Percentiles rank a stretch among this genome's conserved stretches.
Conservation (phyloP, 1,284 basidiomycete genomes). For the Earliella scabrosa region DNA sequence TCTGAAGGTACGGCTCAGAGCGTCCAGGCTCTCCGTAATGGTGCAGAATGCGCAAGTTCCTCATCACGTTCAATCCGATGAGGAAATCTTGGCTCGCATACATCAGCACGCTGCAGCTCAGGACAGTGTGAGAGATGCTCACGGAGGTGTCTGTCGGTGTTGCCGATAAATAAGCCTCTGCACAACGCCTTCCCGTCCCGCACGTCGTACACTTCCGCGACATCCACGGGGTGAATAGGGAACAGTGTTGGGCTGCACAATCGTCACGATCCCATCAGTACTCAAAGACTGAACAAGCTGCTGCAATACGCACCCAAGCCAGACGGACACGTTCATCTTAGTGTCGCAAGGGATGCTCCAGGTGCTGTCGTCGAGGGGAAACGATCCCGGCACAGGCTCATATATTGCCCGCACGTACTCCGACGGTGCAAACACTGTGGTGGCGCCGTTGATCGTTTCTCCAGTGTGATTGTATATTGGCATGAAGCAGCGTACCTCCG, state of each 20-base stretch:
- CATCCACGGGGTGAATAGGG: slow-evolving; percentile 12
- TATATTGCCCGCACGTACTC: slow-evolving; percentile 9
- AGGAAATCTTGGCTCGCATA: slow-evolving; percentile 10
- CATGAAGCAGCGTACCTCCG: background rate
- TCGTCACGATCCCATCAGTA: too few species aligned
- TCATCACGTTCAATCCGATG: slow-evolving; percentile 9
- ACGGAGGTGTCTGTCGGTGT: slow-evolving; percentile 1
- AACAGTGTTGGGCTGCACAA: background rate
- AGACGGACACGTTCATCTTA: slow-evolving; percentile 9
- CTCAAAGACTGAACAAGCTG: too few species aligned
- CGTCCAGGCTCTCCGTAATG: background rate
- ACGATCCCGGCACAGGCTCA: background rate
- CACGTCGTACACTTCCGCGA: slow-evolving; percentile 12
- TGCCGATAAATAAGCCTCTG: slow-evolving; percentile 2
- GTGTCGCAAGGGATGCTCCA: slow-evolving; percentile 9
- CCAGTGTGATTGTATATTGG: too few species aligned
- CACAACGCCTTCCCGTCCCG: slow-evolving; percentile 7
- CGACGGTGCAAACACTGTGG: background rate
- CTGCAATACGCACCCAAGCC: slow-evolving; percentile 8
- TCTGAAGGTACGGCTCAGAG: background rate
- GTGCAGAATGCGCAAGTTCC: slow-evolving; percentile 3
- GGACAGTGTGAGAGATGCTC: background rate
- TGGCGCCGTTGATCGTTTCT: background rate
- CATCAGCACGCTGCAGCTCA: background rate
- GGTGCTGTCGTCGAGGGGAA: slow-evolving; percentile 1